These are phyloP conservation scores for Clavispora carvajalis DNA, from an alignment of 805 yeast genomes.

Conservation along the genomic window DNA sequence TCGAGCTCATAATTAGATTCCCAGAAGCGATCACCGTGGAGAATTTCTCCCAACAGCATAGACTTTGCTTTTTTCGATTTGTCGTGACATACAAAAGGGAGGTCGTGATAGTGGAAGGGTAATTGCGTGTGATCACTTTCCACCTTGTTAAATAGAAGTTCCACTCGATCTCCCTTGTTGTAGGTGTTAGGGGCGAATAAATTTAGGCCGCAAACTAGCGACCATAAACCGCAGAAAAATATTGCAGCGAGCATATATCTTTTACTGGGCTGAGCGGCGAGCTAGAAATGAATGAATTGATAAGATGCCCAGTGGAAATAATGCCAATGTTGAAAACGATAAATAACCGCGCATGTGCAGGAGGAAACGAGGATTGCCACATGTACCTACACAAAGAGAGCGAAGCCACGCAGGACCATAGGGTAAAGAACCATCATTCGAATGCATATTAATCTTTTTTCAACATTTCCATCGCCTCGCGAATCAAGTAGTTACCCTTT, in stretches of 20 bases:
- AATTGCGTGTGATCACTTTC: conserved; percentile 73
- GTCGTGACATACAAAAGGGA: conserved; percentile 79
- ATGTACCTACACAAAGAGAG: not conserved
- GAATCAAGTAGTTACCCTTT: conserved; percentile 78
- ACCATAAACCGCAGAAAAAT: not conserved
- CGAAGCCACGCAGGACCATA: not conserved
- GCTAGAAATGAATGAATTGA: not conserved
- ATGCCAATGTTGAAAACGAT: not conserved
- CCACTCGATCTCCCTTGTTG: conserved; percentile 54
- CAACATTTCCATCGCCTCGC: conserved; percentile 70
- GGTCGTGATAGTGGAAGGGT: conserved; percentile 70
- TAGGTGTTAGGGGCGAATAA: conserved; percentile 35
- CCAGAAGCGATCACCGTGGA: conserved; percentile 78
- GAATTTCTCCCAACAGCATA: conserved; percentile 67
- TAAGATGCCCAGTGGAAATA: not conserved
- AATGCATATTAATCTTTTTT: conserved; percentile 21
- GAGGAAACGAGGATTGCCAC: not conserved
- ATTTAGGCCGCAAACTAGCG: conserved; percentile 1
- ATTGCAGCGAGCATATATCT: not conserved
- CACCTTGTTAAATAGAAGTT: conserved; percentile 68
- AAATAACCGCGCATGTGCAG: not conserved
- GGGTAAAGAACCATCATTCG: no score
- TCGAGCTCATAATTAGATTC: conserved; percentile 62
- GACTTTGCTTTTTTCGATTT: conserved; percentile 44
- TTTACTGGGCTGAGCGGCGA: not conserved